Conservation (phyloP, 2,329 filamentous ascomycete species). For the Alternaria burnsii region DNA sequence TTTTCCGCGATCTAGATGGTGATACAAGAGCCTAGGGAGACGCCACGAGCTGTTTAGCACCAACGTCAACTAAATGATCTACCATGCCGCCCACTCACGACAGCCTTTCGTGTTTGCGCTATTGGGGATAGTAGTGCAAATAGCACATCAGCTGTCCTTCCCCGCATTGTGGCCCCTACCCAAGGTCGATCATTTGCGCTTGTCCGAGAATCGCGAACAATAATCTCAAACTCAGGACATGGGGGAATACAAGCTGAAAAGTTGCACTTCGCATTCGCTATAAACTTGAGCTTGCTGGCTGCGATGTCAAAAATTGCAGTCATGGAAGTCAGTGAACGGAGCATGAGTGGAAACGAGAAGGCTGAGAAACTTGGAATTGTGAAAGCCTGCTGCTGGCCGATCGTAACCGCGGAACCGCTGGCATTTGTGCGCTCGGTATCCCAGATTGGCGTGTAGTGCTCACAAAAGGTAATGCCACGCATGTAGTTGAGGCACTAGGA, state of each 20-base stretch:
- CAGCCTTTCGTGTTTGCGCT: background rate
- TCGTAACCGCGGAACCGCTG: background rate
- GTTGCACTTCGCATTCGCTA: background rate
- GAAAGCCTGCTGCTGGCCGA: background rate
- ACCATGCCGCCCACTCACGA: constrained; percentile 5
- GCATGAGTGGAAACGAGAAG: background rate
- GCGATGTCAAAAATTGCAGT: background rate
- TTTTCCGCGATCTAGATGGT: constrained; percentile 9
- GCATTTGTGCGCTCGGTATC: background rate
- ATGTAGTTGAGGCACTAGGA: background rate
- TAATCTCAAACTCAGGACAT: background rate
- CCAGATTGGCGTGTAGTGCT: background rate
- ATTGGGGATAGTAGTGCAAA: background rate
- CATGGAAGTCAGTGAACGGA: background rate
- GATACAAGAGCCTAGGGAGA: constrained; percentile 2
- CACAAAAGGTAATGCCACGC: background rate
- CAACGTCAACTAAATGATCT: background rate
- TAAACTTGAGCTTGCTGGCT: background rate
- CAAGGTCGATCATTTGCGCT: constrained; percentile 2
- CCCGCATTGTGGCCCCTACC: constrained; percentile 4
- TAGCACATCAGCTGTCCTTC: constrained; percentile 8
- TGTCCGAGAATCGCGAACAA: constrained; percentile 1
- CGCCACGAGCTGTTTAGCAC: constrained; percentile 8
- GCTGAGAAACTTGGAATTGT: background rate
- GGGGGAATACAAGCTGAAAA: background rate